A percentile compares a stretch with the other conserved stretches of the same genome.
Evolutionary conservation across 2,329 filamentous ascomycete genomes (phyloP).

Genomic region (Plenodomus lindquistii): DNA sequence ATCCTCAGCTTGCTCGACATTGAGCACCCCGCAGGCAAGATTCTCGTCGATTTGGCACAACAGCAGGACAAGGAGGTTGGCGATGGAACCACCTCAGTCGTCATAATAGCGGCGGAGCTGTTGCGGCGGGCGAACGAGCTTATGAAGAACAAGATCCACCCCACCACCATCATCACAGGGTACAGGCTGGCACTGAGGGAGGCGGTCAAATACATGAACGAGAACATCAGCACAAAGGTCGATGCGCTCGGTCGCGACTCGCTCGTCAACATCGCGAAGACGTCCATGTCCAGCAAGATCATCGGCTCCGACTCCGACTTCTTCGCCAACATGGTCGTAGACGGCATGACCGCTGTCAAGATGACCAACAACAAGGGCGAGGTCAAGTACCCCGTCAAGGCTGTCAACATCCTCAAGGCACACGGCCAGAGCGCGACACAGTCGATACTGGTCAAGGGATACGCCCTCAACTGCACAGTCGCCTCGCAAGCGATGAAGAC

Average conservation of each 20-base stretch:
- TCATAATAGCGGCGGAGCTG: slow-evolving; percentile 95
- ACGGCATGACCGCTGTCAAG: slow-evolving; percentile 95
- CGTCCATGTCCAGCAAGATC: slow-evolving; percentile 99
- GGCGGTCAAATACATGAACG: slow-evolving; percentile 98
- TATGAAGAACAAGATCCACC: slow-evolving; percentile 99
- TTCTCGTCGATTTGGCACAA: slow-evolving; percentile 93
- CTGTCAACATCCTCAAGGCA: slow-evolving; percentile 97
- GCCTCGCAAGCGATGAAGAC: slow-evolving; percentile 98
- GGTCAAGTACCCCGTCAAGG: slow-evolving; percentile 96
- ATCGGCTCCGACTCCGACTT: slow-evolving; percentile 95
- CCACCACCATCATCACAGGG: slow-evolving; percentile 97
- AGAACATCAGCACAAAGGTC: slow-evolving; percentile 96
- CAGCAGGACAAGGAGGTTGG: slow-evolving; percentile 99
- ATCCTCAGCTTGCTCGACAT: slow-evolving; percentile 95
- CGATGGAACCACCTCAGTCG: slow-evolving; percentile 96
- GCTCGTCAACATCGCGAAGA: slow-evolving; percentile 93
- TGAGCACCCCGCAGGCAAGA: slow-evolving; percentile 97
- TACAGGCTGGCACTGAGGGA: slow-evolving; percentile 94
- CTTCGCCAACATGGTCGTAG: slow-evolving; percentile 96
- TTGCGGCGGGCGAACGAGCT: slow-evolving; percentile 93
- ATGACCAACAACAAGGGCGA: slow-evolving; percentile 88
- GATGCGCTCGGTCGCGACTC: slow-evolving; percentile 89
- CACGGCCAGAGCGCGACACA: slow-evolving; percentile 92
- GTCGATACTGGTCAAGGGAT: slow-evolving; percentile 90
- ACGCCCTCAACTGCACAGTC: slow-evolving; percentile 97